Base-by-base conservation (phyloP, 2,329 filamentous ascomycete genomes). In the Diaporthe sp. region DNA sequence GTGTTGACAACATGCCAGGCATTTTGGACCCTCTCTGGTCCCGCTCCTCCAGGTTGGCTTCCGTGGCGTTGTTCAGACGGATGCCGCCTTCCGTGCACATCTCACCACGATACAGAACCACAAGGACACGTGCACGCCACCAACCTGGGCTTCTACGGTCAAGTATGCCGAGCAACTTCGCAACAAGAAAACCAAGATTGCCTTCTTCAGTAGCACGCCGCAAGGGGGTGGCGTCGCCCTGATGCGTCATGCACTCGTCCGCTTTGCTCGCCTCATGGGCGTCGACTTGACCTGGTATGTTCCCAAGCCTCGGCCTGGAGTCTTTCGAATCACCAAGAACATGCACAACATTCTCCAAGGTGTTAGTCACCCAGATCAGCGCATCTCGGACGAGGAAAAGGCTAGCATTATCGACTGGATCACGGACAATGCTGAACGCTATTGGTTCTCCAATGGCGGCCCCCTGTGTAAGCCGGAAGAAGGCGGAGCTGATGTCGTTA, bases 291-390 rank as follows among this genome's bases (percentile, higher is more conserved):
- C 89, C 73, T 97, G 94, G 94, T 96, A 89, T 84, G 94, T 96
- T 1, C 94, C 94, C 9, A 95, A 95, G 82, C 94, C 94, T 30
- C 92, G 93, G 68, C 93, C 93, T 4, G 92, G 93, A 22, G 91
- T 96, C 15, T 97, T 97, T 83, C 89, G 94, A 68, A 93, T 95
- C 82, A 97, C 94, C 78, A 97, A 97, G 85, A 95, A 93, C 77
- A 93, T 95, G 78, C 94, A 97, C 89, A 97, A 97, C 83, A 96
- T 96, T 77, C 90, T 97, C 3, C 94, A 97, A 84, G 94, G 94
- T 12, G 94, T 96, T 55, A 91, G 91, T 54, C 86, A 88, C 35
- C 89, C 91, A 0, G 88, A 90, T 3, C 89, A 94, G 78, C 88
- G 90, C n/a, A 87, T 96, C 42, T 90, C 88, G 0, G 78, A 86